phyloP scores from a whole-genome alignment of 495 filamentous ascomycete species.

The Hypoxylon fuscum region DNA sequence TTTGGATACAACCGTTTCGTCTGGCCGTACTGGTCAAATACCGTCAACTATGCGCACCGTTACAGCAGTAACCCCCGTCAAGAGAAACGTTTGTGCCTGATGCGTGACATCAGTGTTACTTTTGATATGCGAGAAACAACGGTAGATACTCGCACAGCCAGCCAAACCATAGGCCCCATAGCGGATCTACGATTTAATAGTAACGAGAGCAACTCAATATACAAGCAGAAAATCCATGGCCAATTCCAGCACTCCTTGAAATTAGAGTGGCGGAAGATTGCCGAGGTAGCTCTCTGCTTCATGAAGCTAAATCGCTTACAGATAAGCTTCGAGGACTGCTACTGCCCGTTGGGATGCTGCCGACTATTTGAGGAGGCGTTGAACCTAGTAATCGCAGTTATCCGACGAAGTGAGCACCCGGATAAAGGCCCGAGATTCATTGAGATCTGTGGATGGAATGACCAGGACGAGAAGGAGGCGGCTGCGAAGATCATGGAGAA shows the following conservation, averaged over 20 bases:
- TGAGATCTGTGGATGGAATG: no score
- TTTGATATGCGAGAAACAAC: slow-evolving; percentile 6
- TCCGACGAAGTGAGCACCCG: no score
- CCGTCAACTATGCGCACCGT: background rate
- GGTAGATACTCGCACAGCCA: background rate
- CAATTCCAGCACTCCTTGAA: background rate
- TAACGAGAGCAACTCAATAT: background rate
- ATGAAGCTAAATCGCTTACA: background rate
- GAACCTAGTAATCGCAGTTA: no score
- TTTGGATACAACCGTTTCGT: slow-evolving; percentile 14
- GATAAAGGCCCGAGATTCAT: no score
- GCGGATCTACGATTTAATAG: background rate
- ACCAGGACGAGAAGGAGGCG: no score
- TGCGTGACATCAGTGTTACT: background rate
- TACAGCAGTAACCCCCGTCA: background rate
- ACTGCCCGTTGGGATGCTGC: slow-evolving; percentile 11
- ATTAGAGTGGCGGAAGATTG: no score
- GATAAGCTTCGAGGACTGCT: slow-evolving; percentile 1
- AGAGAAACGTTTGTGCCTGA: no score
- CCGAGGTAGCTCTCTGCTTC: no score
- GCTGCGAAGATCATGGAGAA: no score
- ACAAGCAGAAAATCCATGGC: background rate
- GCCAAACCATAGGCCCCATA: background rate
- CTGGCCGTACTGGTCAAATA: background rate
- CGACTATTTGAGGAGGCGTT: no score